These are phyloP conservation scores for Aspergillus hiratsukae DNA, from an alignment of 2,329 filamentous ascomycete genomes.

Conservation along the genomic window DNA sequence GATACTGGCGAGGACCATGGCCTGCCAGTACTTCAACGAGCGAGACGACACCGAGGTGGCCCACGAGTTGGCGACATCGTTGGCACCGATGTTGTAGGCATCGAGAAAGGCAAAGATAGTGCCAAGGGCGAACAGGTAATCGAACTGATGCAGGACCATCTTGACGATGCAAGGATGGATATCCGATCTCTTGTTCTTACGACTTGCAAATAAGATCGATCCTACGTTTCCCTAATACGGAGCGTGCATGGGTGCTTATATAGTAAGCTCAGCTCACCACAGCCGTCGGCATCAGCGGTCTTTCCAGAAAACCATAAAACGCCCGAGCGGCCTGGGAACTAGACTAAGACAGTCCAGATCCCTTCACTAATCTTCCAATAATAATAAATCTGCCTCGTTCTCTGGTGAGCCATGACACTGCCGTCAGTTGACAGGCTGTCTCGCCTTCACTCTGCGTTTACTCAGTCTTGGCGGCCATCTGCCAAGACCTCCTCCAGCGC, in stretches of 20 bases:
- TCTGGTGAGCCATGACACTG: background rate
- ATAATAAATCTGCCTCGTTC: background rate
- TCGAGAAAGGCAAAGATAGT: conserved; percentile 20
- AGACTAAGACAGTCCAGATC: background rate
- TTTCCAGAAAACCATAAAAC: background rate
- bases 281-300: background rate
- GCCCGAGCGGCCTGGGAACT: background rate
- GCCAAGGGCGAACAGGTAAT: conserved; percentile 16
- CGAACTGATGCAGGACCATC: conserved; percentile 15
- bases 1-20: conserved; percentile 13
- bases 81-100: conserved; percentile 18
- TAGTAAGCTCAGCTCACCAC: background rate
- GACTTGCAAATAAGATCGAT: background rate
- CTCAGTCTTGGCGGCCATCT: background rate
- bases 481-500: conserved; percentile 1
- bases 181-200: background rate
- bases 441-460: background rate
- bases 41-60: conserved; percentile 17
- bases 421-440: background rate
- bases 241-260: conserved; percentile 2
- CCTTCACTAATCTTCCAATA: background rate
- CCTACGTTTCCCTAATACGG: background rate
- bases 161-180: background rate
- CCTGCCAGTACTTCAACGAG: conserved; percentile 16
- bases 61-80: conserved; percentile 19